Percentiles rank a stretch among this genome's conserved stretches.
Evolutionary conservation across 257 asterid species (phyloP).

Genomic region (Forsythia viridissima): DNA sequence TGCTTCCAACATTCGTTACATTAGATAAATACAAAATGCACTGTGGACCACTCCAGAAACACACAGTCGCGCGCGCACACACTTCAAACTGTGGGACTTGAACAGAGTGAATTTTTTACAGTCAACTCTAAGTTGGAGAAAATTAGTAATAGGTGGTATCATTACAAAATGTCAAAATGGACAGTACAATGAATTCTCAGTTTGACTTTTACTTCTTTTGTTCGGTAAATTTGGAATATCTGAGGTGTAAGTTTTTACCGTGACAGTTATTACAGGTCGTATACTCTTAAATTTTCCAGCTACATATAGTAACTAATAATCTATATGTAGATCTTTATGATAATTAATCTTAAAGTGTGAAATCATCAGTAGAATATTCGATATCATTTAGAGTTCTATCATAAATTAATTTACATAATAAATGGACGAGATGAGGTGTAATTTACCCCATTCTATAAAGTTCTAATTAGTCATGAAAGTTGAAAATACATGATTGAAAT

Average conservation of each 20-base stretch:
- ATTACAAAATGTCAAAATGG: constrained; percentile 26
- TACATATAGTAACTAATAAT: too few relatives aligned
- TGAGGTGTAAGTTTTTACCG: background rate
- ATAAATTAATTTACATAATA: too few relatives aligned
- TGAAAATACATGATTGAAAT: too few relatives aligned
- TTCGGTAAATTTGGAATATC: background rate
- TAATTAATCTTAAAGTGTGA: background rate
- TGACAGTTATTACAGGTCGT: background rate
- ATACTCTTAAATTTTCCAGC: background rate
- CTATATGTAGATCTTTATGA: background rate
- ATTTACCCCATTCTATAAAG: background rate
- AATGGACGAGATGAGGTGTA: too few relatives aligned
- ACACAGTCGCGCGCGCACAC: too few relatives aligned
- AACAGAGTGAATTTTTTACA: too few relatives aligned
- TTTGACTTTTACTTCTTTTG: constrained; percentile 33
- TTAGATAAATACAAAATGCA: too few relatives aligned
- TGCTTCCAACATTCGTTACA: too few relatives aligned
- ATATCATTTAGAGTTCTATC: background rate
- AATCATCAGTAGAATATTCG: background rate
- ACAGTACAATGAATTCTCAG: constrained; percentile 27
- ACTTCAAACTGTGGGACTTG: too few relatives aligned
- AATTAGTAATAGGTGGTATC: constrained; percentile 18
- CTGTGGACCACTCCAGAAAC: too few relatives aligned
- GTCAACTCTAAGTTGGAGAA: constrained; percentile 13
- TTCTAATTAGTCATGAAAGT: background rate